phyloP scores from a whole-genome alignment of 352 stramenopile species.

The Pythium pectinolyticum region DNA sequence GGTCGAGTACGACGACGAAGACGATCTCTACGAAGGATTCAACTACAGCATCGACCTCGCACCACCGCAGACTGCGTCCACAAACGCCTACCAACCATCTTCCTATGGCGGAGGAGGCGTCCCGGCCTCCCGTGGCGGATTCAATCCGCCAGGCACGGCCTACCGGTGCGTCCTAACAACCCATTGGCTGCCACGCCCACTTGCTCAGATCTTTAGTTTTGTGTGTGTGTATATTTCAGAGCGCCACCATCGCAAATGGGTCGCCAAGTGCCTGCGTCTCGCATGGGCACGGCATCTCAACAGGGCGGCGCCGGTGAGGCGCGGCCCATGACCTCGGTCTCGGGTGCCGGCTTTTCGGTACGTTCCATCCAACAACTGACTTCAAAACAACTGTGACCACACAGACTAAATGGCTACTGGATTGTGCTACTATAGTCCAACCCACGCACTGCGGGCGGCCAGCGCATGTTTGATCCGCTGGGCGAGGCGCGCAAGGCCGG shows the following conservation, averaged over 20 bases:
- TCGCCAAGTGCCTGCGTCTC: slow-evolving; percentile 49
- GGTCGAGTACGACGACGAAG: slow-evolving; percentile 77
- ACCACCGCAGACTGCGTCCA: slow-evolving; percentile 66
- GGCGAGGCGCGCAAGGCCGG: slow-evolving; percentile 81
- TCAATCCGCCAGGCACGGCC: slow-evolving; percentile 66
- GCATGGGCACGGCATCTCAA: slow-evolving; percentile 57
- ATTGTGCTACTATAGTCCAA: slow-evolving; percentile 54
- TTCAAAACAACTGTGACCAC: neutral
- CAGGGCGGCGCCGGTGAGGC: slow-evolving; percentile 62
- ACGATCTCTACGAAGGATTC: slow-evolving; percentile 90
- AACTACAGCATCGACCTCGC: slow-evolving; percentile 87
- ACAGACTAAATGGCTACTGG: slow-evolving; percentile 6
- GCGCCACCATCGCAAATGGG: slow-evolving; percentile 82
- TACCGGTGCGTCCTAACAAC: slow-evolving; percentile 52
- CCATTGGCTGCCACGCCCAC: slow-evolving; percentile 1
- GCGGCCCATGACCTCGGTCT: slow-evolving; percentile 92
- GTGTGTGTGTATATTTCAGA: slow-evolving; percentile 12
- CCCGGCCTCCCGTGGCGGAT: slow-evolving; percentile 53
- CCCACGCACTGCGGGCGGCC: slow-evolving; percentile 61
- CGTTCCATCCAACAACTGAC: too few species aligned
- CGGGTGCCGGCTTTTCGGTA: slow-evolving; percentile 90
- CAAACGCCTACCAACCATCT: slow-evolving; percentile 52
- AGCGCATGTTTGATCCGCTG: slow-evolving; percentile 89
- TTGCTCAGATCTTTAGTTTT: neutral
- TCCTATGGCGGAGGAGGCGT: slow-evolving; percentile 51